Evolutionary conservation across 768 basidiomycete genomes (phyloP).

Genomic region (Suillus decipiens): DNA sequence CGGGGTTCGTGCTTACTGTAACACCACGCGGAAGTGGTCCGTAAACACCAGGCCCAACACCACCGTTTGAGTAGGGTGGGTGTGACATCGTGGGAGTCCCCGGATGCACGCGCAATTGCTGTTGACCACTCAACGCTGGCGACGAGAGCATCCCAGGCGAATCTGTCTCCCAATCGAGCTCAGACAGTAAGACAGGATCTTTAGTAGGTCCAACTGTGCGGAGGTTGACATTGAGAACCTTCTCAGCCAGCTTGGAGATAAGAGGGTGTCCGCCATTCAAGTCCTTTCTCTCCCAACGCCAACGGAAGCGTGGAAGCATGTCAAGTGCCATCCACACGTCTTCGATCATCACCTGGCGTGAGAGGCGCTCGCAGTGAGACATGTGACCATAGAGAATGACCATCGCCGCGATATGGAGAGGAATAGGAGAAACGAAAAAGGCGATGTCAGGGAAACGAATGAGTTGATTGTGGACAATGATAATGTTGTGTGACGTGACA

Average conservation of each 20-base stretch:
- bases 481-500: constrained; percentile 84
- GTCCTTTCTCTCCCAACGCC: constrained; percentile 91
- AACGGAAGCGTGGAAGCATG: constrained; percentile 86
- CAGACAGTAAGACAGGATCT: constrained; percentile 44
- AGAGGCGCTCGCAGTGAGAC: constrained; percentile 69
- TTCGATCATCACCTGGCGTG: constrained; percentile 67
- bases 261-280: constrained; percentile 80
- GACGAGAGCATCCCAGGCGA: constrained; percentile 26
- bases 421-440: constrained; percentile 88
- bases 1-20: constrained; percentile 32
- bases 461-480: constrained; percentile 80
- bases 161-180: constrained; percentile 50
- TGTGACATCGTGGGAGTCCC: constrained; percentile 41
- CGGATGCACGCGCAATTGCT: constrained; percentile 28
- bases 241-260: constrained; percentile 79
- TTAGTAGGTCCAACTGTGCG: constrained; percentile 46
- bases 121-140: constrained; percentile 27
- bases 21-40: constrained; percentile 24
- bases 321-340: constrained; percentile 87
- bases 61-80: constrained; percentile 35
- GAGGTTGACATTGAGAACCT: constrained; percentile 75
- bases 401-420: constrained; percentile 89
- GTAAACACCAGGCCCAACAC: constrained; percentile 27
- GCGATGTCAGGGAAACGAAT: constrained; percentile 84
- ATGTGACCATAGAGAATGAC: constrained; percentile 88